Percentiles rank a stretch among this genome's conserved stretches.
phyloP scores from a whole-genome alignment of 306 rosid species.

The Casuarina glauca region DNA sequence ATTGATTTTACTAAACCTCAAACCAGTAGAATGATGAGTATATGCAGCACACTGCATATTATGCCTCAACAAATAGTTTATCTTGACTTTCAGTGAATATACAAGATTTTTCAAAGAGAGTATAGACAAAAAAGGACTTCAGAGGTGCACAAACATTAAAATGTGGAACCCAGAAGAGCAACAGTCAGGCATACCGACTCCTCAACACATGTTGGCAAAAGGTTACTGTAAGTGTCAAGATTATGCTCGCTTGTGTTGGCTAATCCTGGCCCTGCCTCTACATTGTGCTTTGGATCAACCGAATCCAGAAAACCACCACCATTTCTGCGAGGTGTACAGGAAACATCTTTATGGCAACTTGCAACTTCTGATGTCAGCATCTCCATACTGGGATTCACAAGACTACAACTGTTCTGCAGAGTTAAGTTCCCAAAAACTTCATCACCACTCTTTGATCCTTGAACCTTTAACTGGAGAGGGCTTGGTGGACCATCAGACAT shows the following conservation, averaged over 20 bases:
- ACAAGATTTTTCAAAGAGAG: neutral
- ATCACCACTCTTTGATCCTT: constrained; percentile 17
- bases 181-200: constrained; percentile 33
- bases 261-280: constrained; percentile 31
- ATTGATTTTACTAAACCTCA: neutral
- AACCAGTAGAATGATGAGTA: neutral
- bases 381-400: constrained; percentile 23
- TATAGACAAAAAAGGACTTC: neutral
- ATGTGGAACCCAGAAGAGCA: neutral
- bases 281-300: constrained; percentile 35
- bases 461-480: constrained; percentile 23
- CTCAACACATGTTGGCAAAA: constrained; percentile 25
- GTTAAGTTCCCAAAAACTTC: constrained; percentile 23
- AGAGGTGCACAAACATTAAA: neutral
- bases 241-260: constrained; percentile 35
- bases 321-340: constrained; percentile 29
- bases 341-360: constrained; percentile 29
- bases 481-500: constrained; percentile 22
- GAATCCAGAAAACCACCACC: constrained; percentile 25
- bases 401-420: constrained; percentile 27
- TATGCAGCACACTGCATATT: neutral
- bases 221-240: constrained; percentile 21
- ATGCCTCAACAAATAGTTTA: neutral
- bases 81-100: neutral
- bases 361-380: constrained; percentile 43